phyloP scores from a whole-genome alignment of 1,284 basidiomycete genomes.

The Mycosarcoma maydis region DNA sequence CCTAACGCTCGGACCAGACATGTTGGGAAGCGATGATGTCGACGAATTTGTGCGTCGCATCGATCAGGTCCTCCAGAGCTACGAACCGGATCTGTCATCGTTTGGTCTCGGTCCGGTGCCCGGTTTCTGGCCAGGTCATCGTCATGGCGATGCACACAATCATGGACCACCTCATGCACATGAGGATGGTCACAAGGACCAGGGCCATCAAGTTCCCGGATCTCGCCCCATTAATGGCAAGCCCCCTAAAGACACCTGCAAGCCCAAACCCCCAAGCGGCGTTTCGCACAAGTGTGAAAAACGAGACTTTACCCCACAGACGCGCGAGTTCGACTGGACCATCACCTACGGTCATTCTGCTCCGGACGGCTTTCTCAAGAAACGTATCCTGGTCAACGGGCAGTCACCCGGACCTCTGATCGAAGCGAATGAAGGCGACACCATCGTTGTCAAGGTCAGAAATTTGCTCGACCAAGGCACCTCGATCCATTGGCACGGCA shows the following conservation, averaged over 20 bases:
- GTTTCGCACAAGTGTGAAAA: slow-evolving; percentile 2
- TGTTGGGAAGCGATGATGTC: slow-evolving; percentile 1
- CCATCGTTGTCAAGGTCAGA: slow-evolving; percentile 51
- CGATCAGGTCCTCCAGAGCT: background rate
- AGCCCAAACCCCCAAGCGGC: background rate
- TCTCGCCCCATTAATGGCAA: background rate
- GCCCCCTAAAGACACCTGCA: background rate
- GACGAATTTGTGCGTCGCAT: slow-evolving; percentile 1
- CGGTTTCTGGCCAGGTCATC: slow-evolving; percentile 16
- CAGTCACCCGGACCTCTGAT: slow-evolving; percentile 57
- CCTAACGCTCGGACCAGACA: slow-evolving; percentile 6
- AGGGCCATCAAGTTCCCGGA: background rate
- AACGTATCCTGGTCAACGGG: slow-evolving; percentile 58
- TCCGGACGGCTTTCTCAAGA: slow-evolving; percentile 55
- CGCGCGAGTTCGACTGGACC: slow-evolving; percentile 49
- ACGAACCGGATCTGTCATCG: background rate
- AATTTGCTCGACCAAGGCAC: slow-evolving; percentile 52
- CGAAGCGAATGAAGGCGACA: slow-evolving; percentile 61
- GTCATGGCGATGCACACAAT: background rate
- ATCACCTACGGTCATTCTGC: slow-evolving; percentile 40
- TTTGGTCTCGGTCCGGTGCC: slow-evolving; percentile 16
- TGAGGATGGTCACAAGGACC: background rate
- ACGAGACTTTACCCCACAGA: slow-evolving; percentile 36
- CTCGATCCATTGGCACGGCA: slow-evolving; percentile 65
- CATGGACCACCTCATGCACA: background rate